Percentiles rank a stretch among this genome's conserved stretches.
Evolutionary conservation across 306 rosid genomes (phyloP).

Genomic region (Citrullus mucosospermus): DNA sequence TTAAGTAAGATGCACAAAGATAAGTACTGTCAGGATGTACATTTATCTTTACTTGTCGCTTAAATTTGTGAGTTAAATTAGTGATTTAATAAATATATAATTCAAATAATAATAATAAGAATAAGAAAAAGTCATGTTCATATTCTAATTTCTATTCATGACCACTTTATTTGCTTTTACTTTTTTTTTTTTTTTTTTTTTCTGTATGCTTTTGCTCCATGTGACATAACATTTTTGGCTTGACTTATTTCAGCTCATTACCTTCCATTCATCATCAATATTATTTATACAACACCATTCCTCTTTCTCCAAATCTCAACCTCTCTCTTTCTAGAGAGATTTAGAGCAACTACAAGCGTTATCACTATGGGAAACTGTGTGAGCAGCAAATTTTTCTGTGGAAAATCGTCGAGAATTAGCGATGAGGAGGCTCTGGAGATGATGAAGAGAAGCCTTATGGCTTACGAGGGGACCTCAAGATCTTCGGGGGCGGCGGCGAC

Average conservation of each 20-base stretch:
- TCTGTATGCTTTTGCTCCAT: background rate
- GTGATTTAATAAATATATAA: no score
- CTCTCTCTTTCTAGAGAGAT: background rate
- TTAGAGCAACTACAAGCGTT: background rate
- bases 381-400: background rate
- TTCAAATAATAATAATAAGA: no score
- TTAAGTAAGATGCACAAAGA: no score
- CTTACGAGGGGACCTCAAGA: background rate
- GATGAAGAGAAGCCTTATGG: background rate
- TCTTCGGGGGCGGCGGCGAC: background rate
- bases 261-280: background rate
- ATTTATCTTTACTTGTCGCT: no score
- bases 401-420: background rate
- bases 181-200: no score
- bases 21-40: no score
- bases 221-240: background rate
- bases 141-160: background rate
- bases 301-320: background rate
- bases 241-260: background rate
- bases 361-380: background rate
- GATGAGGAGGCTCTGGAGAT: background rate
- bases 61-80: no score
- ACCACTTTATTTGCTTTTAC: background rate
- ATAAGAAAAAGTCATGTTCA: no score
- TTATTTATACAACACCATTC: background rate